These are phyloP conservation scores for Plasmodium ovale DNA, from an alignment of 169 alveolate genomes.

Conservation along the genomic window DNA sequence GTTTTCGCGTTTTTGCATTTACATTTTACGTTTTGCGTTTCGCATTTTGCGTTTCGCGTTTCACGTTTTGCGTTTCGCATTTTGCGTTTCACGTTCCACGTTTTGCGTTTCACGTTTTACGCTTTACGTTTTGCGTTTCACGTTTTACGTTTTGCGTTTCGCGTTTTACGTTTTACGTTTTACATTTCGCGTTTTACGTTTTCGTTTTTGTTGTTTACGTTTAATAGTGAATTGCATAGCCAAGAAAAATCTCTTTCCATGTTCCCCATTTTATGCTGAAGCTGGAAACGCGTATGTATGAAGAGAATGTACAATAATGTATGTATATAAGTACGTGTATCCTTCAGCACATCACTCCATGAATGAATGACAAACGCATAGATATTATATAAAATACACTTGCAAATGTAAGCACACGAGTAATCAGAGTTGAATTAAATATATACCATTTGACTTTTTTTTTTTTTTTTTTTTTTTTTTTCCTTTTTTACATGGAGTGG, in stretches of 20 bases:
- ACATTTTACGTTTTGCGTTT: neutral
- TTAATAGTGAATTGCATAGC: neutral
- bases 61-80: neutral
- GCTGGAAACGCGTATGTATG: neutral
- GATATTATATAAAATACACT: neutral
- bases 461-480: slow-evolving; percentile 14
- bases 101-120: neutral
- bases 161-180: neutral
- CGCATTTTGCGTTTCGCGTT: neutral
- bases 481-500: slow-evolving; percentile 7
- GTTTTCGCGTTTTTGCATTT: neutral
- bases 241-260: neutral
- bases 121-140: slow-evolving; percentile 9
- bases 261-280: slow-evolving; percentile 5
- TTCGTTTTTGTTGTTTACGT: slow-evolving; percentile 24
- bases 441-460: slow-evolving; percentile 16
- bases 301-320: neutral
- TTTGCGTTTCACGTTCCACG: neutral
- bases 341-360: too few species aligned
- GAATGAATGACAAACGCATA: neutral
- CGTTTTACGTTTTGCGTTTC: neutral
- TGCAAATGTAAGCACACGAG: slow-evolving; percentile 5
- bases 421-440: slow-evolving; percentile 32
- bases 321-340: too few species aligned
- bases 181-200: neutral